Evolutionary conservation across 768 basidiomycete genomes (phyloP).

Genomic region (Suillus placidus): DNA sequence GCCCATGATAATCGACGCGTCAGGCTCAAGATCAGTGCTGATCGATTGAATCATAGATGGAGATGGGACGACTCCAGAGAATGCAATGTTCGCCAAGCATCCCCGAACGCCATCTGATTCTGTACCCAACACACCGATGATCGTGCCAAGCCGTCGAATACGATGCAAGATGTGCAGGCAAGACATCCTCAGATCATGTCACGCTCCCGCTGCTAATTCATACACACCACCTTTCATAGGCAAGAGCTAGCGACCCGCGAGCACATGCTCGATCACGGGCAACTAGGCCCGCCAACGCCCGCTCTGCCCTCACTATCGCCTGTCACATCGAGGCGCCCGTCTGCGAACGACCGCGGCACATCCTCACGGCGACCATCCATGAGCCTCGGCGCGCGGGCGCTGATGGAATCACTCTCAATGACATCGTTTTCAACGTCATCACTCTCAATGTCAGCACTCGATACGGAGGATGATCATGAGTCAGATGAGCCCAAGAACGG

Average conservation of each 20-base stretch:
- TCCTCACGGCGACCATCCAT: constrained; percentile 24
- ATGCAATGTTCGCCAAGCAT: constrained; percentile 76
- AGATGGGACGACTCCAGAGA: constrained; percentile 64
- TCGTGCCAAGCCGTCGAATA: constrained; percentile 62
- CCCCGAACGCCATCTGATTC: constrained; percentile 69
- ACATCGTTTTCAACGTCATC: constrained; percentile 61
- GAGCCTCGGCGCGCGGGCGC: constrained; percentile 32
- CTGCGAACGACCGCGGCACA: constrained; percentile 26
- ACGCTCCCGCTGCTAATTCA: not conserved
- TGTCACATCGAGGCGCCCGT: constrained; percentile 48
- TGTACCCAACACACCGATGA: constrained; percentile 58
- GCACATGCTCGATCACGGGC: constrained; percentile 91
- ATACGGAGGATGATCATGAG: constrained; percentile 44
- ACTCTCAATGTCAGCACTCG: constrained; percentile 57
- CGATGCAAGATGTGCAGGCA: constrained; percentile 93
- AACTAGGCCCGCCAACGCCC: constrained; percentile 70
- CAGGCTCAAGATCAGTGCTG: constrained; percentile 1
- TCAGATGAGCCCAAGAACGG: constrained; percentile 22
- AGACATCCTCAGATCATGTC: constrained; percentile 18
- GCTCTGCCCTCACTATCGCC: constrained; percentile 47
- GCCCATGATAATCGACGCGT: not conserved
- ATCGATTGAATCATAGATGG: constrained; percentile 54
- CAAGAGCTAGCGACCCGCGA: constrained; percentile 88
- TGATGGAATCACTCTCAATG: constrained; percentile 49
- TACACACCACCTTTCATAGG: constrained; percentile 37